Evolutionary conservation across 768 basidiomycete species (phyloP), one percentile per base, ranked within the genome.

Genomic region (Leucocoprinus sp.): DNA sequence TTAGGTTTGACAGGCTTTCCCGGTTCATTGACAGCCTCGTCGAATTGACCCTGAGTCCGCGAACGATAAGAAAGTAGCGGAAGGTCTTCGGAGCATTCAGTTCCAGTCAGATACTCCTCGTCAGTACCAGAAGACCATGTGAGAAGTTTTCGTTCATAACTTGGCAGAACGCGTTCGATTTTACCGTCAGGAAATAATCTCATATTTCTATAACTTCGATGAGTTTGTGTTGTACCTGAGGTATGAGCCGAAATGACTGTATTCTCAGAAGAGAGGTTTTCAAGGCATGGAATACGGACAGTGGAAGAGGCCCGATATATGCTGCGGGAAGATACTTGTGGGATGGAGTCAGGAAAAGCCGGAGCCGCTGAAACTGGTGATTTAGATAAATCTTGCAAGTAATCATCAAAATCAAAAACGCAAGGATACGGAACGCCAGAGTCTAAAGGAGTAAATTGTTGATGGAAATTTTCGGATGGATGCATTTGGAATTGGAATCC

Each of bases 391-490:
- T 39, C 22, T 34, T 15, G 37, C 14, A 34, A 33, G 12, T 47
- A 47, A 4, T 31, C n/a, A 19, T 35, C 39, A n/a, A 47, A 23
- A 14, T 47, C 45, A 17, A 47, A 47, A 12, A 47, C 31, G 31
- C 24, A 23, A 12, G 45, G 45, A 14, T 47, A 47, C 8, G 45
- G 45, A 7, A 47, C 34, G 23, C 40, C 22, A 4, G 17, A 27
- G 36, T 33, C 19, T 7, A 24, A 46, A 9, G 9, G 8, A 24
- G 27, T 17, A 11, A 15, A 41, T 17, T 15, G 18, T 26, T 41
- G 40, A 6, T 8, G 17, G 9, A n/a, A 3, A 15, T 3, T 41
- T 9, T 12, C n/a, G 9, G 26, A 18, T 41, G 40, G 40, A 29
- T n/a, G 24, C 15, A 37, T n/a, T 8, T 18, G 28, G 28, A 18